Evolutionary conservation across 2,329 filamentous ascomycete species (phyloP), one percentile per base, ranked within the genome.

Genomic region (Microascus cirrosus): DNA sequence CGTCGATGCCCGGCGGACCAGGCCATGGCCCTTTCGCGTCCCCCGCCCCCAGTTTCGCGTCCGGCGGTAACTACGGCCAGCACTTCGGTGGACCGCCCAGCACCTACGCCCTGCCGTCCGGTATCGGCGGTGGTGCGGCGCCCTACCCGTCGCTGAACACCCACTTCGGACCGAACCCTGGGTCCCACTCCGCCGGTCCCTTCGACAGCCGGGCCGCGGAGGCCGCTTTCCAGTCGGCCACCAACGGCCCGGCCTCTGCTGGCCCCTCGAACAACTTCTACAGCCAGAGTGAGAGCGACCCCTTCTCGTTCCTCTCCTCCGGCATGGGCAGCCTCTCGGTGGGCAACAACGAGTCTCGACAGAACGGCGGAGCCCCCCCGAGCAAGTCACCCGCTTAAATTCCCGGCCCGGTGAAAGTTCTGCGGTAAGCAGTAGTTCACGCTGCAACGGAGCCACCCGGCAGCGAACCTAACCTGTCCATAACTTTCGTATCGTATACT

Each of bases 171-270:
- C 86, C 88, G 51, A 85, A 85, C 58, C 87, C 86, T 45, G 84
- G 86, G 56, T 86, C 90, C 64, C 90, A 94, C 72, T 88, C 89
- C 25, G 88, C 88, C 50, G 89, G 90, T 13, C 87, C 87, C 5
- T 97, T 99, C 67, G 92, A 96, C 69, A 95, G 91, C 76, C 89
- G 92, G 62, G 89, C 90, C 61, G 90, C 93, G 18, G 93, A 97
- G 75, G 91, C 91, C 60, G 93, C 94, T 28, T 99, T 99, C 78
- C 89, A 90, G 69, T 89, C 89, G 48, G 91, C 90, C 45, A 86
- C 86, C 65, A 93, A 94, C 64, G 89, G 89, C 58, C 86, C 87
- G 22, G 85, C 86, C 18, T 89, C 88, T 52, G 86, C 86, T 60
- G 89, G 87, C 48, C 84, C 86, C 36, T 85, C 87, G 50, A 90